Evolutionary conservation across 176 grass and related monocot species (phyloP).

Genomic region (Musa troglodytarum): DNA sequence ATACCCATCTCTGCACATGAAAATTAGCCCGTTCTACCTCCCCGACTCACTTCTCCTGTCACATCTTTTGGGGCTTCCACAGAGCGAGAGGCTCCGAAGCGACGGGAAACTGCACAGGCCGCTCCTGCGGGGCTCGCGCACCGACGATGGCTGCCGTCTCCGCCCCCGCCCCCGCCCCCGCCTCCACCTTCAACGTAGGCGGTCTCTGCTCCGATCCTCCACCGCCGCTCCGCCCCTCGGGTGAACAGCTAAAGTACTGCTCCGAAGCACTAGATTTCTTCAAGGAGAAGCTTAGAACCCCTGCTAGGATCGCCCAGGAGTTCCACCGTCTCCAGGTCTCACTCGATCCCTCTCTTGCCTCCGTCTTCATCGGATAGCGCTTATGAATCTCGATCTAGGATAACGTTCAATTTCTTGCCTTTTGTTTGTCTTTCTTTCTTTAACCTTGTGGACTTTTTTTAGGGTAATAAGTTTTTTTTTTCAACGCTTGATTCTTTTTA

Average conservation of each 20-base stretch:
- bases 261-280: constrained; percentile 41
- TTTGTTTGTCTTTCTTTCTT: too few relatives aligned
- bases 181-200: constrained; percentile 14
- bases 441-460: too few relatives aligned
- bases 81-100: neutral
- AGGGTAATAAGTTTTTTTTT: too few relatives aligned
- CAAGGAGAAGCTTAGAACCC: constrained; percentile 36
- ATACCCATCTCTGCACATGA: too few relatives aligned
- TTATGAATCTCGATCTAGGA: neutral
- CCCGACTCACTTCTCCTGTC: too few relatives aligned
- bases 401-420: too few relatives aligned
- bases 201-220: constrained; percentile 14
- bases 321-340: constrained; percentile 48
- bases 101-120: constrained; percentile 37
- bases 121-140: constrained; percentile 15
- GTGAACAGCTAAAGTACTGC: constrained; percentile 33
- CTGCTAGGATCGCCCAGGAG: constrained; percentile 28
- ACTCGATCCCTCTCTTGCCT: neutral
- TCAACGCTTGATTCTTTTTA: too few relatives aligned
- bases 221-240: constrained; percentile 12
- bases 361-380: too few relatives aligned
- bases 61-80: too few relatives aligned
- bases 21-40: too few relatives aligned
- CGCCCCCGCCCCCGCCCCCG: neutral
- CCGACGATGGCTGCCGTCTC: constrained; percentile 35